Evolutionary conservation across 2,329 filamentous ascomycete species (phyloP).

Genomic region (Bisporella sp.): DNA sequence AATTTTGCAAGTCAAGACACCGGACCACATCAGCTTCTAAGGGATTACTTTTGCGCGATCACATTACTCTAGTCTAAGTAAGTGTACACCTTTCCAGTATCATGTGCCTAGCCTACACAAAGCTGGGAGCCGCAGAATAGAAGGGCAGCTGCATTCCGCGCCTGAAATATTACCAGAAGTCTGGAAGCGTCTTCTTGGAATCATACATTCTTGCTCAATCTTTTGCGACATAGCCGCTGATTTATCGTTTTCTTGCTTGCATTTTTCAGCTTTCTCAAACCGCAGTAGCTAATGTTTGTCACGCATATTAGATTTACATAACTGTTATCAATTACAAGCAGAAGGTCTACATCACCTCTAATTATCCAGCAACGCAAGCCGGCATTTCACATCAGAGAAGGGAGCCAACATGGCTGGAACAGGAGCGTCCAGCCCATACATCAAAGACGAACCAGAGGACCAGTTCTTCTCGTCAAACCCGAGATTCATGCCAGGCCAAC

Average conservation of each 20-base stretch:
- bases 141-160: not conserved
- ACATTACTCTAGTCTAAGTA: not conserved
- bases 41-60: too few relatives aligned
- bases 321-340: conserved; percentile 8
- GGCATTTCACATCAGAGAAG: conserved; percentile 7
- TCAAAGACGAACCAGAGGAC: conserved; percentile 63
- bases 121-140: conserved; percentile 1
- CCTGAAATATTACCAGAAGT: too few relatives aligned
- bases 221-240: too few relatives aligned
- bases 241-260: too few relatives aligned
- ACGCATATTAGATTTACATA: conserved; percentile 16
- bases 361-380: not conserved
- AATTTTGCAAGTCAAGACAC: too few relatives aligned
- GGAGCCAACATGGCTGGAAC: conserved; percentile 27
- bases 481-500: conserved; percentile 23
- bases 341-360: not conserved
- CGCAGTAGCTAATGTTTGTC: conserved; percentile 24
- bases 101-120: conserved; percentile 8
- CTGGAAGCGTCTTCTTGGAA: too few relatives aligned
- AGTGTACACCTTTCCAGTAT: conserved; percentile 13
- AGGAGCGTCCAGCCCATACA: conserved; percentile 45
- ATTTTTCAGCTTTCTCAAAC: conserved; percentile 1
- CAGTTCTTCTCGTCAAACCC: conserved; percentile 39
- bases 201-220: too few relatives aligned
- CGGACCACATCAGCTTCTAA: too few relatives aligned